A percentile compares a stretch with the other conserved stretches of the same genome.
phyloP scores from a whole-genome alignment of 1,139 yeast species.

The Yamadazyma pseudoaaseri region DNA sequence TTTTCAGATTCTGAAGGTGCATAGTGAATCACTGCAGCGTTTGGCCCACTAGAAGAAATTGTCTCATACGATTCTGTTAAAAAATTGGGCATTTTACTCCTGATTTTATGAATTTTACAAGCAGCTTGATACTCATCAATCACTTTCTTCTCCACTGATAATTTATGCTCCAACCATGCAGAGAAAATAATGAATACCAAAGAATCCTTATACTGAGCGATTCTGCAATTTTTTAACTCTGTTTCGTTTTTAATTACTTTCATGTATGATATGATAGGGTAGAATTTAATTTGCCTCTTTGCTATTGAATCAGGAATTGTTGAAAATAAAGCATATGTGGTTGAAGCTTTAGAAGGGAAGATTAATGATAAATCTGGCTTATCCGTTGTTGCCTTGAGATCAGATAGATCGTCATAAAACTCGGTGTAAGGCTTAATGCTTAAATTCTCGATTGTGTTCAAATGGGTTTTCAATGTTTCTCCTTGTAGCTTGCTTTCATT shows the following conservation, averaged over 20 bases:
- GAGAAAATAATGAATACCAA: constrained; percentile 39
- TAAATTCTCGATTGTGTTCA: constrained; percentile 30
- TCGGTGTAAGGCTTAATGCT: constrained; percentile 26
- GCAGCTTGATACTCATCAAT: constrained; percentile 45
- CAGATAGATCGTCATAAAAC: constrained; percentile 31
- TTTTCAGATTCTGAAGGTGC: constrained; percentile 46
- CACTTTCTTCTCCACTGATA: constrained; percentile 22
- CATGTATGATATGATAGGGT: constrained; percentile 35
- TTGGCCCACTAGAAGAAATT: constrained; percentile 54
- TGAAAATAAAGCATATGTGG: constrained; percentile 34
- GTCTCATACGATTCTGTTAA: constrained; percentile 55
- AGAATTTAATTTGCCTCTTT: constrained; percentile 22
- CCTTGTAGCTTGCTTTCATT: constrained; percentile 31
- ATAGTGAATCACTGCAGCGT: constrained; percentile 56
- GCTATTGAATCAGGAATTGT: constrained; percentile 30
- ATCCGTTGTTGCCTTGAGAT: constrained; percentile 20
- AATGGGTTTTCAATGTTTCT: constrained; percentile 13
- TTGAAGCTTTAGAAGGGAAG: constrained; percentile 30
- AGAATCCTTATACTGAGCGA: constrained; percentile 47
- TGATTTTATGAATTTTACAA: constrained; percentile 38
- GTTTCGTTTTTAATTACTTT: constrained; percentile 38
- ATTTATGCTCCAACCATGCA: constrained; percentile 42
- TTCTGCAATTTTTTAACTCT: constrained; percentile 37
- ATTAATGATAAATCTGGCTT: constrained; percentile 21
- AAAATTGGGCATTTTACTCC: constrained; percentile 44